Conservation (phyloP, 2,329 filamentous ascomycete genomes). For the Colletotrichum acutatum region DNA sequence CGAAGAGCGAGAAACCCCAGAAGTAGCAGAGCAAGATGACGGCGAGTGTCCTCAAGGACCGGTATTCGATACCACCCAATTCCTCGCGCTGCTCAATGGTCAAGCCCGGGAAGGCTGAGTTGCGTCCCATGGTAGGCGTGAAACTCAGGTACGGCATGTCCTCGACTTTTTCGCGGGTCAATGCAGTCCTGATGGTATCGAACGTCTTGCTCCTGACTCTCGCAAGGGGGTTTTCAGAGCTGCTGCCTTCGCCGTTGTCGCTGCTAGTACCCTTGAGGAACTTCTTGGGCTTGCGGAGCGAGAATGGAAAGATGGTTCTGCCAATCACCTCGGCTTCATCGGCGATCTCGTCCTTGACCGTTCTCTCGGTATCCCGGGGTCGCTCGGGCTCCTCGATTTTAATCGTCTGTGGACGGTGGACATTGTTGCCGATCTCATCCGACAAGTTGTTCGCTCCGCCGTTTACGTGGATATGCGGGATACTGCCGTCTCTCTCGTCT, state of each 20-base stretch:
- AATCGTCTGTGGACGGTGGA: constrained; percentile 65
- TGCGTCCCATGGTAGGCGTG: constrained; percentile 90
- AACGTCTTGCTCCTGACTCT: constrained; percentile 61
- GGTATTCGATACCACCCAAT: constrained; percentile 95
- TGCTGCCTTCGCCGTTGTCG: constrained; percentile 38
- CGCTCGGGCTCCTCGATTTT: constrained; percentile 74
- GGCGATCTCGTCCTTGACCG: constrained; percentile 47
- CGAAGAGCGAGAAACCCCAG: constrained; percentile 83
- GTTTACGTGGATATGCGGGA: constrained; percentile 38
- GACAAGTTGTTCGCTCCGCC: constrained; percentile 38
- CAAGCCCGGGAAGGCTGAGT: constrained; percentile 90
- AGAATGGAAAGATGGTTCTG: constrained; percentile 53
- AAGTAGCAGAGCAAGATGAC: constrained; percentile 84
- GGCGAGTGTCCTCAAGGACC: constrained; percentile 87
- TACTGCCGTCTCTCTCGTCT: constrained; percentile 45
- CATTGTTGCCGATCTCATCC: constrained; percentile 14
- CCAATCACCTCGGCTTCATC: constrained; percentile 56
- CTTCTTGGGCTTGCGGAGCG: constrained; percentile 55
- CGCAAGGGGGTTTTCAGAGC: constrained; percentile 38
- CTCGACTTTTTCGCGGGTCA: constrained; percentile 63
- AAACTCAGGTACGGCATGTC: constrained; percentile 93
- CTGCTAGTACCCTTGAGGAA: constrained; percentile 52
- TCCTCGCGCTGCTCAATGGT: constrained; percentile 94
- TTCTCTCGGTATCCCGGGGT: constrained; percentile 46
- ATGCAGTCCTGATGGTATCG: constrained; percentile 66